Percentiles rank a stretch among this genome's conserved stretches.
These are phyloP conservation scores for Myriosclerotinia curreyana DNA, from an alignment of 2,329 filamentous ascomycete species.

Conservation along the genomic window DNA sequence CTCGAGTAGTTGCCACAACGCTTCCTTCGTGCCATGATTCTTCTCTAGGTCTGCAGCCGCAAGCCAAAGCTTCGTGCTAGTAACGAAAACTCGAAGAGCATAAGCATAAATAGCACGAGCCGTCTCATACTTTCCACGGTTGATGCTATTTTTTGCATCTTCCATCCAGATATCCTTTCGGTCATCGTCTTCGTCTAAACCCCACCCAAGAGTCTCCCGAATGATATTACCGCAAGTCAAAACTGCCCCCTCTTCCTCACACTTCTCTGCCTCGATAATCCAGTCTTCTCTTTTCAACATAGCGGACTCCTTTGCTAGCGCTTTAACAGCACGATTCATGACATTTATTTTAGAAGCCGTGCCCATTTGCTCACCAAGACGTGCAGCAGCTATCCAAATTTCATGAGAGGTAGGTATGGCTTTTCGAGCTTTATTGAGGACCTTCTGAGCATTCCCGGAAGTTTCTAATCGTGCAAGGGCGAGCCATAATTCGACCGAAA, in stretches of 20 bases:
- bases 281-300: constrained; percentile 98
- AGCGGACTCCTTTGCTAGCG: constrained; percentile 83
- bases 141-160: constrained; percentile 80
- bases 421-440: constrained; percentile 92
- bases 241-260: constrained; percentile 85
- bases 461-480: constrained; percentile 86
- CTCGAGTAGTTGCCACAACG: constrained; percentile 80
- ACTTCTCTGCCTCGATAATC: constrained; percentile 92
- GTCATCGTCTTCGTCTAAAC: constrained; percentile 92
- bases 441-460: constrained; percentile 87
- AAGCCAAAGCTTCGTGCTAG: constrained; percentile 83
- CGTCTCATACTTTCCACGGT: constrained; percentile 80
- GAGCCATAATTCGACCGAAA: constrained; percentile 93
- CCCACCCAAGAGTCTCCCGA: constrained; percentile 87
- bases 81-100: constrained; percentile 83
- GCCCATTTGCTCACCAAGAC: constrained; percentile 84
- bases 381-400: constrained; percentile 93
- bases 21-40: constrained; percentile 79
- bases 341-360: constrained; percentile 78
- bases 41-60: constrained; percentile 89
- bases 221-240: constrained; percentile 88
- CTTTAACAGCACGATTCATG: constrained; percentile 90
- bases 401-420: constrained; percentile 90
- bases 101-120: constrained; percentile 93
- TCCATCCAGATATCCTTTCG: constrained; percentile 95